These are phyloP conservation scores for Schizophyllum amplum DNA, from an alignment of 1,284 basidiomycete genomes.

Conservation along the genomic window DNA sequence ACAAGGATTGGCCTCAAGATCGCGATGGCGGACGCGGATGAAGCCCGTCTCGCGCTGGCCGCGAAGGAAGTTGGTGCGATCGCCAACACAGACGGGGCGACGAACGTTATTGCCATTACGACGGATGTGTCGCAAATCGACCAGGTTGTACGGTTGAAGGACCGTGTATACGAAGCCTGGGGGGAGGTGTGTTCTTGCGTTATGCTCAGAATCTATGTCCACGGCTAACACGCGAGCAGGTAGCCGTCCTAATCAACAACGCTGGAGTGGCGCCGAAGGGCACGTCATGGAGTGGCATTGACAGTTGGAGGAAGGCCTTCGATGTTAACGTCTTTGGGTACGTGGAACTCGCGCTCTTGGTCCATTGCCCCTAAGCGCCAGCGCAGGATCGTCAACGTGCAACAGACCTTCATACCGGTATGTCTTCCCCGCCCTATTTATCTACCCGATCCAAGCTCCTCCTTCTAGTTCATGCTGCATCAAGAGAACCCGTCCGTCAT, in stretches of 20 bases:
- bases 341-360: slow-evolving; percentile 18
- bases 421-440: slow-evolving; percentile 20
- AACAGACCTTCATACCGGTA: slow-evolving; percentile 81
- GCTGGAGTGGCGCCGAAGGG: slow-evolving; percentile 57
- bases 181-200: slow-evolving; percentile 63
- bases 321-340: slow-evolving; percentile 78
- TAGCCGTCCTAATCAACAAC: slow-evolving; percentile 86
- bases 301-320: slow-evolving; percentile 70
- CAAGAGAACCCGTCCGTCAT: slow-evolving; percentile 86
- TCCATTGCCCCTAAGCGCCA: slow-evolving; percentile 5
- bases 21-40: slow-evolving; percentile 72
- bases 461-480: slow-evolving; percentile 55
- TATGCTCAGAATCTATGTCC: not conserved
- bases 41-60: slow-evolving; percentile 36
- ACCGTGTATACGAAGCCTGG: slow-evolving; percentile 80
- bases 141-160: slow-evolving; percentile 64
- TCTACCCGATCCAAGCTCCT: not conserved
- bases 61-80: slow-evolving; percentile 51
- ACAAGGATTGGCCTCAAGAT: slow-evolving; percentile 67
- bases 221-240: slow-evolving; percentile 41
- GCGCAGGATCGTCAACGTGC: slow-evolving; percentile 73
- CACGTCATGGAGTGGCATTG: slow-evolving; percentile 59
- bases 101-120: slow-evolving; percentile 60
- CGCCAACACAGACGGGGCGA: slow-evolving; percentile 36
- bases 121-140: slow-evolving; percentile 75